Evolutionary conservation across 179 eudicot genomes (phyloP), one percentile per base, ranked within the genome.

Genomic region (Spinacia oleracea): DNA sequence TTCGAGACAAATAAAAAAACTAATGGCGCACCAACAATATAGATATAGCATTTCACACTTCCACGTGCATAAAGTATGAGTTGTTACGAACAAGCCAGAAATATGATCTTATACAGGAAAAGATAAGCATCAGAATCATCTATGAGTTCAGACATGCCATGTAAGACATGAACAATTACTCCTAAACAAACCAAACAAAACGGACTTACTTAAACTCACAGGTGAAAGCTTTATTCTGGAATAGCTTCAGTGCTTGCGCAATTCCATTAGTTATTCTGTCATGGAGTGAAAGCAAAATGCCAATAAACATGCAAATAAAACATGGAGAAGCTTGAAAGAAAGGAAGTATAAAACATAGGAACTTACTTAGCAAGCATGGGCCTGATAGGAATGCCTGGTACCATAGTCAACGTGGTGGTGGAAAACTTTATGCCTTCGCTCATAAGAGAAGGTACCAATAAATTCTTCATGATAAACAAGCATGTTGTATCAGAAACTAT

Each of bases 301-400:
- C 55, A 58, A 81, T 70, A 74, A 58, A 18, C 18, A 55, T 25
- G 58, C 46, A 79, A 16, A 29, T 62, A 15, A 29, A 71, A 40
- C 40, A 11, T 45, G 15, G 40, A 80, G 75, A n/a, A 50, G 51
- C 75, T 63, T 7, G 35, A 35, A 10, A 55, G 8, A 23, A 48
- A 78, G 40, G 29, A 62, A 83, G 21, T 64, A 65, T n/a, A 62
- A 58, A 65, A 48, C 74, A 66, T 72, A 27, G 38, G 63, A 68
- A 81, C 80, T 80, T 89, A 94, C 99, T 91, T 92, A 16, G 98
- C 99, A 79, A 96, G 98, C 98, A 96, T 94, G 72, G 99, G 97
- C 84, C 87, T 91, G 81, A 96, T 92, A 21, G 99, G 98, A 85
- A 89, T 87, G 78, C 99, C 97, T 27, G 98, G 99, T 80, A 88